phyloP scores from a whole-genome alignment of 345 rosid species.

The Luvunga scandens region DNA sequence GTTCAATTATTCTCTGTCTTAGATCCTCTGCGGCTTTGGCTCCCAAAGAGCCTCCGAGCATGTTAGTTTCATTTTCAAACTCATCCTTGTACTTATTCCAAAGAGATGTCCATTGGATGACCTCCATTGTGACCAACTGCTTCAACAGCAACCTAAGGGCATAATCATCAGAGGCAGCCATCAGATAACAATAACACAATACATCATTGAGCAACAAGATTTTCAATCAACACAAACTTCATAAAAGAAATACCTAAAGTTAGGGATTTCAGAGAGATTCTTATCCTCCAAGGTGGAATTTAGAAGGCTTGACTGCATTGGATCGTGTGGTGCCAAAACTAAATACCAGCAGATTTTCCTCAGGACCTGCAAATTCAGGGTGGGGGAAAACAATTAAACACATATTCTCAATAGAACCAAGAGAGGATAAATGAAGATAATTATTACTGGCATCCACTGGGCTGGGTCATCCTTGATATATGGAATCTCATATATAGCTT shows the following conservation, averaged over 20 bases:
- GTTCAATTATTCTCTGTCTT: conserved; percentile 89
- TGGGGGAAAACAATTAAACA: conserved; percentile 1
- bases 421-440: conserved; percentile 1
- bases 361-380: conserved; percentile 38
- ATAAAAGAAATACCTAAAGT: conserved; percentile 54
- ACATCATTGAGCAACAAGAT: background rate
- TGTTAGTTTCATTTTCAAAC: conserved; percentile 77
- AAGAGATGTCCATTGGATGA: conserved; percentile 91
- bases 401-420: background rate
- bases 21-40: conserved; percentile 96
- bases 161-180: background rate
- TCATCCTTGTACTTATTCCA: conserved; percentile 84
- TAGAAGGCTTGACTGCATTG: conserved; percentile 80
- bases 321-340: conserved; percentile 71
- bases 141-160: conserved; percentile 65
- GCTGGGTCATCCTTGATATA: conserved; percentile 71
- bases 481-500: conserved; percentile 90
- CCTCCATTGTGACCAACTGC: conserved; percentile 96
- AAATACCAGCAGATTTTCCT: conserved; percentile 89
- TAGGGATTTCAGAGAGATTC: conserved; percentile 71
- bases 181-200: background rate
- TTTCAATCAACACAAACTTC: background rate
- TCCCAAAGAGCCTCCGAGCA: conserved; percentile 86
- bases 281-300: conserved; percentile 81
- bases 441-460: conserved; percentile 74